Percentiles rank a stretch among this genome's conserved stretches.
These are phyloP conservation scores for Combretum micranthum DNA, from an alignment of 345 rosid species.

Conservation along the genomic window DNA sequence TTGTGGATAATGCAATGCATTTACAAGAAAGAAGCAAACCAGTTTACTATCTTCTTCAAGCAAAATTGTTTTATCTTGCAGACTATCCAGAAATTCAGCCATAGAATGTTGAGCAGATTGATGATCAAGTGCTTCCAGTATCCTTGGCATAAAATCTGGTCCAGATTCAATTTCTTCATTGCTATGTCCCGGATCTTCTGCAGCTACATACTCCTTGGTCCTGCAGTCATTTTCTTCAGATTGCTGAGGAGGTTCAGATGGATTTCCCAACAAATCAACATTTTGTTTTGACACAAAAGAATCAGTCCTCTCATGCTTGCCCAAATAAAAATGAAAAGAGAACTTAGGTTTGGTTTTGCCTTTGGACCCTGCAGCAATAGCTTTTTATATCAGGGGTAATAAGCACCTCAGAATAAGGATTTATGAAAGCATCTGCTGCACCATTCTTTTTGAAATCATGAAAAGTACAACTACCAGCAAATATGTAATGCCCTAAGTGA, in stretches of 20 bases:
- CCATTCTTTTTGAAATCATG: too few relatives aligned
- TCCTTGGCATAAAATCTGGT: constrained; percentile 12
- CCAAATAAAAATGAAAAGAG: constrained; percentile 34
- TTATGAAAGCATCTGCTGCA: too few relatives aligned
- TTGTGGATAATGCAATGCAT: background rate
- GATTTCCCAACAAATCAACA: constrained; percentile 15
- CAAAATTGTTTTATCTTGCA: constrained; percentile 27
- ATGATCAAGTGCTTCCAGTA: constrained; percentile 16
- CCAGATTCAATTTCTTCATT: constrained; percentile 19
- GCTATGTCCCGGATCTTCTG: constrained; percentile 16
- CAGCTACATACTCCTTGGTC: constrained; percentile 20
- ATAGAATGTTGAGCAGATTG: constrained; percentile 24
- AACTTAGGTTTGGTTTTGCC: constrained; percentile 47
- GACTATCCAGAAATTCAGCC: constrained; percentile 39
- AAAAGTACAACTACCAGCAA: too few relatives aligned
- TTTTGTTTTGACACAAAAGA: constrained; percentile 12
- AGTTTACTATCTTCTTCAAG: constrained; percentile 21
- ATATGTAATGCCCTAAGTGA: too few relatives aligned
- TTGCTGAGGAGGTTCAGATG: constrained; percentile 22
- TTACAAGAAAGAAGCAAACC: constrained; percentile 23
- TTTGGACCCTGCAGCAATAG: constrained; percentile 30
- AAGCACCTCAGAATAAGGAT: too few relatives aligned
- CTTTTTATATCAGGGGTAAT: too few relatives aligned
- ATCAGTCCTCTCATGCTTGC: constrained; percentile 17
- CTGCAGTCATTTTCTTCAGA: constrained; percentile 19